phyloP scores from a whole-genome alignment of 1,284 basidiomycete genomes.

The Dichomitus squalens region DNA sequence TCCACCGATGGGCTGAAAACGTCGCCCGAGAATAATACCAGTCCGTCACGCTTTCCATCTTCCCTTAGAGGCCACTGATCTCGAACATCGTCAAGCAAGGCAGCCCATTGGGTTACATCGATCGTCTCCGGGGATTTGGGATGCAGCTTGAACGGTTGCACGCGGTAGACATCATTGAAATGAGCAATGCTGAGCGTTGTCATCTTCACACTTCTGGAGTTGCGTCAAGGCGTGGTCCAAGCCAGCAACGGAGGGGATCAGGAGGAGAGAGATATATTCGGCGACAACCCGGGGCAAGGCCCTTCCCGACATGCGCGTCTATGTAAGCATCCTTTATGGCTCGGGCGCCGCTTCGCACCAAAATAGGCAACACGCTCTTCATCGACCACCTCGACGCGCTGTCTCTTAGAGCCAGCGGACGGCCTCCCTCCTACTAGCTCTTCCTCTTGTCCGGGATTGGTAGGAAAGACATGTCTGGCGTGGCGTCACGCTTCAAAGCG shows the following conservation, averaged over 20 bases:
- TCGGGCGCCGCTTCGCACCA: background rate
- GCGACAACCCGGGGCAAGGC: background rate
- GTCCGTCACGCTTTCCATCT: constrained; percentile 65
- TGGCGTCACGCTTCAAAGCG: constrained; percentile 23
- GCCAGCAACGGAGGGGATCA: background rate
- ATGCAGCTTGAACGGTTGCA: constrained; percentile 67
- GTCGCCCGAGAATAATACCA: constrained; percentile 89
- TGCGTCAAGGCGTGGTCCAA: background rate
- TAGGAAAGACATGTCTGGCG: constrained; percentile 12
- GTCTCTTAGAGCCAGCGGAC: background rate
- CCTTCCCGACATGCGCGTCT: background rate
- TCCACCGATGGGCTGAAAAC: constrained; percentile 86
- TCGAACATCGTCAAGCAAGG: constrained; percentile 61
- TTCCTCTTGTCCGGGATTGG: background rate
- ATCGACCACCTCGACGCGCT: constrained; percentile 3
- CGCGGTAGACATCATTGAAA: constrained; percentile 81
- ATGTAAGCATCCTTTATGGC: too few relatives aligned
- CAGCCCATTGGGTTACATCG: constrained; percentile 76
- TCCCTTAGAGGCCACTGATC: constrained; percentile 49
- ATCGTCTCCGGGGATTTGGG: constrained; percentile 59
- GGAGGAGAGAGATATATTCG: constrained; percentile 1
- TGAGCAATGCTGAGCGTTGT: constrained; percentile 46
- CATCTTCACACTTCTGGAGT: constrained; percentile 19
- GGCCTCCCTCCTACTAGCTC: background rate
- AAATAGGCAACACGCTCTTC: constrained; percentile 8